These are phyloP conservation scores for Cenchrus fungigraminus DNA, from an alignment of 176 grass and related monocot species.

Conservation along the genomic window DNA sequence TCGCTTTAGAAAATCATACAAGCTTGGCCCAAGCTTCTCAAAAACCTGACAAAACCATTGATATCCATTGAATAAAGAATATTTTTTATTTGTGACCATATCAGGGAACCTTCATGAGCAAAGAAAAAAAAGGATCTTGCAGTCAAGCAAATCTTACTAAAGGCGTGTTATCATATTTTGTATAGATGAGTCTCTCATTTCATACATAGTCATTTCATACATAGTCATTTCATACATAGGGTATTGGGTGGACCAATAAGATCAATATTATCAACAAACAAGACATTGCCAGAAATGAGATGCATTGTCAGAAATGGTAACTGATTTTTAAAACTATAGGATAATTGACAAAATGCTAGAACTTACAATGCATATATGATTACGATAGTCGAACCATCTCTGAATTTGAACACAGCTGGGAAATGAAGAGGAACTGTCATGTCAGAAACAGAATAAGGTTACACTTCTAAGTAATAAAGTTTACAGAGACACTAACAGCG, in stretches of 20 bases:
- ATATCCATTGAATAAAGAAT: slow-evolving; percentile 82
- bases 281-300: not conserved
- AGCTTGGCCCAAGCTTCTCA: slow-evolving; percentile 99
- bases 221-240: not conserved
- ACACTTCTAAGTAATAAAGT: slow-evolving; percentile 7
- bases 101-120: slow-evolving; percentile 53
- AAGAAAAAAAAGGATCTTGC: slow-evolving; percentile 50
- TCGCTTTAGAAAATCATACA: slow-evolving; percentile 99
- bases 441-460: slow-evolving; percentile 20
- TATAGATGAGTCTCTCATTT: slow-evolving; percentile 37
- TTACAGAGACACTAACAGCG: slow-evolving; percentile 56
- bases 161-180: slow-evolving; percentile 32
- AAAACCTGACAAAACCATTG: slow-evolving; percentile 97
- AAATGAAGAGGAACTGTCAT: slow-evolving; percentile 23
- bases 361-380: slow-evolving; percentile 99
- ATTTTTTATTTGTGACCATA: slow-evolving; percentile 61
- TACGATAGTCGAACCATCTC: slow-evolving; percentile 96
- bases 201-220: not conserved
- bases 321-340: slow-evolving; percentile 7
- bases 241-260: not conserved
- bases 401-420: slow-evolving; percentile 89
- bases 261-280: slow-evolving; percentile 40
- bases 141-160: slow-evolving; percentile 39
- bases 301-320: slow-evolving; percentile 7
- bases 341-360: slow-evolving; percentile 26